A percentile compares a stretch with the other conserved stretches of the same genome.
Conservation (phyloP, 2,329 filamentous ascomycete genomes). For the Alternaria conjuncta region DNA sequence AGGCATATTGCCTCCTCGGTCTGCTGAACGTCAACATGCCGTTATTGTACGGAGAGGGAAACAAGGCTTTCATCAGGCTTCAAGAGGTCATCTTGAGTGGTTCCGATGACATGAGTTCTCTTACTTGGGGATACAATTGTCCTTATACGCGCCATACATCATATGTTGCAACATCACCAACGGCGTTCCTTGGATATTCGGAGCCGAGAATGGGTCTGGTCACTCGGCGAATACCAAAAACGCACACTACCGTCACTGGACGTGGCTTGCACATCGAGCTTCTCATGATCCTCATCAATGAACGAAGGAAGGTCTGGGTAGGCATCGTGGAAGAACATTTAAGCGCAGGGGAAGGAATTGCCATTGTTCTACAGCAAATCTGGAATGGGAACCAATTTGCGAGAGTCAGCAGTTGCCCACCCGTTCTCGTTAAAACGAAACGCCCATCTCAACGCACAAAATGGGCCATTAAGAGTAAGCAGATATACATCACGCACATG, state of each 20-base stretch:
- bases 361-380: not conserved
- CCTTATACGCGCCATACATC: rapidly evolving
- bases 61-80: not conserved
- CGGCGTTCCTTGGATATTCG: not conserved
- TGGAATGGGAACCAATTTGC: rapidly evolving
- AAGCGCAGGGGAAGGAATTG: too few relatives aligned
- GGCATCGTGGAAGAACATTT: not conserved
- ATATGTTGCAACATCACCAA: not conserved
- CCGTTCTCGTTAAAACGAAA: not conserved
- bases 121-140: not conserved
- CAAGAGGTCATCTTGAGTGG: not conserved
- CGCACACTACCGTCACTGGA: not conserved
- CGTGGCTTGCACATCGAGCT: not conserved
- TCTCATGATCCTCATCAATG: not conserved
- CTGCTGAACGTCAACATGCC: not conserved
- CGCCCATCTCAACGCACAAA: rapidly evolving
- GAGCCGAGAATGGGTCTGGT: too few relatives aligned
- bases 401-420: not conserved
- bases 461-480: not conserved
- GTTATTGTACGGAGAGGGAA: not conserved
- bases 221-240: too few relatives aligned
- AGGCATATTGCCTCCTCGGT: not conserved
- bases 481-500: not conserved
- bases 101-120: not conserved
- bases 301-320: not conserved